Conservation (phyloP, 1,284 basidiomycete genomes). For the Naganishia cerealis region DNA sequence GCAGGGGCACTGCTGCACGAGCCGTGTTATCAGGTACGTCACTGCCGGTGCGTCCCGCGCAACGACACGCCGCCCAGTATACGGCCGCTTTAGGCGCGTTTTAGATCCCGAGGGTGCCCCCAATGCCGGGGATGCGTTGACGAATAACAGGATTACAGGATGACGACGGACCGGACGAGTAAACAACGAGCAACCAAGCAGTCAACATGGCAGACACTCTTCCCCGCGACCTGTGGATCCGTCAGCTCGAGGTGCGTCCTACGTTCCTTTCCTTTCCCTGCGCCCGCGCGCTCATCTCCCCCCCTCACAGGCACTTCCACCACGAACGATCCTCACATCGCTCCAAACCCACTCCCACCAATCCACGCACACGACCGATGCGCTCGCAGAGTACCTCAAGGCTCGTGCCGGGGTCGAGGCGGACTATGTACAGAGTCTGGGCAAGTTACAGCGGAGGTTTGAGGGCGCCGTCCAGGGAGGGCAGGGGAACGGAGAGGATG, state of each 20-base stretch:
- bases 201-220: conserved; percentile 15
- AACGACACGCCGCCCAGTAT: too few species aligned
- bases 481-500: conserved; percentile 31
- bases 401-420: conserved; percentile 57
- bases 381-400: conserved; percentile 56
- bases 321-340: conserved; percentile 42
- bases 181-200: not conserved
- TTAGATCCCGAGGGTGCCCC: not conserved
- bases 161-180: not conserved
- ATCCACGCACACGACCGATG: conserved; percentile 49
- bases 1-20: not conserved
- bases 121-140: not conserved
- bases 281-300: not conserved
- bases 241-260: conserved; percentile 22
- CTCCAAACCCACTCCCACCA: conserved; percentile 46
- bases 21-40: not conserved
- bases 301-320: conserved; percentile 37
- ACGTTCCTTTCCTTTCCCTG: not conserved
- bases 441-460: conserved; percentile 55
- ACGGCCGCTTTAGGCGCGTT: not conserved
- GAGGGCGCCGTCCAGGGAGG: conserved; percentile 43
- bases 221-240: conserved; percentile 30
- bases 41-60: too few species aligned
- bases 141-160: too few species aligned
- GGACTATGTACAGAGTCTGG: conserved; percentile 56